Evolutionary conservation across 805 yeast genomes (phyloP).

Genomic region (Candida suzukii): DNA sequence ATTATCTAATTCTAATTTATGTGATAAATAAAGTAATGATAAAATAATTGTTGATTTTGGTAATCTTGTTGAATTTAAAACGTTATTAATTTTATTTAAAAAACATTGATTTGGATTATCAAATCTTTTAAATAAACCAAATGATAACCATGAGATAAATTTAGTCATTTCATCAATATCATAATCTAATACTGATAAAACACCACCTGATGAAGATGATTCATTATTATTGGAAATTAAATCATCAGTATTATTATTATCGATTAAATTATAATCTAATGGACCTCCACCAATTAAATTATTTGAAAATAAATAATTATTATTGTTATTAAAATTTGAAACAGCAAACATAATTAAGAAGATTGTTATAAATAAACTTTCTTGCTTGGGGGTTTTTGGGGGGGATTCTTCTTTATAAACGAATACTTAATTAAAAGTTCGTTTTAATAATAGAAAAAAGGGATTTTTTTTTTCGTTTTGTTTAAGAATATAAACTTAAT

Average conservation of each 20-base stretch:
- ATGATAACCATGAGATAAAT: slow-evolving; percentile 69
- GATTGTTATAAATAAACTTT: no score
- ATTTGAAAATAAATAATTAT: background rate
- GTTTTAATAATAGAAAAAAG: background rate
- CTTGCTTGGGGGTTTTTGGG: no score
- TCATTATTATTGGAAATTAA: background rate
- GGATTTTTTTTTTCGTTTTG: no score
- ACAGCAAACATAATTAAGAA: background rate
- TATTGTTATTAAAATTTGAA: background rate
- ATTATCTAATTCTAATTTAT: slow-evolving; percentile 34
- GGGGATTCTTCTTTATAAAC: no score
- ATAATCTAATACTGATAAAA: slow-evolving; percentile 70
- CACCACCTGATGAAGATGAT: slow-evolving; percentile 54
- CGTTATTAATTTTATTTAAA: slow-evolving; percentile 53
- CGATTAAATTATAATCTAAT: background rate
- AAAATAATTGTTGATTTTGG: slow-evolving; percentile 77
- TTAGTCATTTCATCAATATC: slow-evolving; percentile 72
- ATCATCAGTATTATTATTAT: background rate
- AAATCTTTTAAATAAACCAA: slow-evolving; percentile 54
- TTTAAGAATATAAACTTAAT: no score
- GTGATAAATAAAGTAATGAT: slow-evolving; percentile 72
- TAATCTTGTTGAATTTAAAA: slow-evolving; percentile 79
- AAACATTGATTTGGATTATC: slow-evolving; percentile 42
- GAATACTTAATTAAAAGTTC: slow-evolving; percentile 1
- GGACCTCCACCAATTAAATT: background rate